Base-by-base conservation (phyloP, 345 rosid genomes). In the Hypericum perforatum region DNA sequence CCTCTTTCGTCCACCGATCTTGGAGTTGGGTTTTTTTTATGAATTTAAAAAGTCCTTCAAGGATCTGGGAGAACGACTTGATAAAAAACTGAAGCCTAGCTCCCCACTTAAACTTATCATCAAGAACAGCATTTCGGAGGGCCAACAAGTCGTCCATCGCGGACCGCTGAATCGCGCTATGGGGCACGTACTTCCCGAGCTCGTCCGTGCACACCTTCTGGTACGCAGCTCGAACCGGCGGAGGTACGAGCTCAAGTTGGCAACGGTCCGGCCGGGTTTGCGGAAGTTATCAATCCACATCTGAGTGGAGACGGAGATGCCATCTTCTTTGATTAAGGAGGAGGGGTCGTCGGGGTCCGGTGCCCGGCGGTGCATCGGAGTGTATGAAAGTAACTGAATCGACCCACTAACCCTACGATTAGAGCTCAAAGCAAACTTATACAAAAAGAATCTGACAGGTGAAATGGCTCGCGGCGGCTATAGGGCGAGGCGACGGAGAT, bases 31-130 rank as follows among this genome's bases (percentile, higher is more conserved):
- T n/a, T n/a, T n/a, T n/a, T n/a, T n/a, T n/a, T n/a, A n/a, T n/a
- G n/a, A n/a, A n/a, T n/a, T n/a, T n/a, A n/a, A n/a, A n/a, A n/a
- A n/a, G n/a, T n/a, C n/a, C n/a, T n/a, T n/a, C n/a, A n/a, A n/a
- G n/a, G n/a, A n/a, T n/a, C n/a, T n/a, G n/a, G n/a, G n/a, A n/a
- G n/a, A n/a, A n/a, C n/a, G 98, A 92, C 74, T 83, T 88, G 5
- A 92, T 78, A 56, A 76, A 82, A 59, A 88, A 92, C 44, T 88
- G 74, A 60, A 92, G 69, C 73, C 98, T 84, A 52, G 98, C 80
- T 46, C 98, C 98, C 97, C 94, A 92, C 66, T 78, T 85, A 64
- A 85, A 92, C 73, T 91, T 80, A 63, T 74, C 74, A 73, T 92
- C 98, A 63, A 92, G 97, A 74, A 85, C 94, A 5, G 97, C 86